Base-by-base conservation (phyloP, 768 basidiomycete species). In the Udeniomyces megalosporus region DNA sequence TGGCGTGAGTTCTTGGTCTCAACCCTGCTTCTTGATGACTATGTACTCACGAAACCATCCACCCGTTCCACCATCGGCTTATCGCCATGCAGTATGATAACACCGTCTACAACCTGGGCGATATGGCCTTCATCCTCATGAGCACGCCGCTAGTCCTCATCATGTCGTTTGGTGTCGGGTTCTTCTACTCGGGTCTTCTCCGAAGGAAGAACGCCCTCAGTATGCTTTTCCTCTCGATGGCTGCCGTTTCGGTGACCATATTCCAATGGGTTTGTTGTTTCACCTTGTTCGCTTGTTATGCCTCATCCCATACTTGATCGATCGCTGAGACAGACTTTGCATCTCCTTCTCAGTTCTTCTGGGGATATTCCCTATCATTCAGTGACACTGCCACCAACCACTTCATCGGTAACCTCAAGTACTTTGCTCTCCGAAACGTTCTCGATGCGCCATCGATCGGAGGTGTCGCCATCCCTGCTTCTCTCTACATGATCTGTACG, bases 351-450 rank as follows among this genome's bases (percentile, higher is more conserved):
- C 42, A 51, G 48, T 51, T 60, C 52, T 91, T 93, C 79, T 95
- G 92, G 92, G 92, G 92, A 2, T 57, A 57, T 26, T 45, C 42
- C 3, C 44, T 57, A 20, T 38, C 55, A 22, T 57, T 57, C 17
- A 6, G 90, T 75, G 78, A 82, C 2, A 63, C 62, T 0, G 67
- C 61, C 2, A 78, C 84, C 17, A 32, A 66, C 68, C 10, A 17
- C n/a, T 97, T 79, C 73, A 93, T 99, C 65, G 93, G 93, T 48
- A 82, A 92, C 72, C 80, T 95, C 26, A 77, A 77, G 17, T 81
- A 87, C 74, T 85, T 91, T 68, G 87, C 85, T 24, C 58, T 65
- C 26, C 57, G 63, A 22, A 59, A 59, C 46, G 58, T 60, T 12
- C 28, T 29, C 53, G 63, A 65, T 14, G 42, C 38, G 12, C 63